Percentiles rank a stretch among this genome's conserved stretches.
These are phyloP conservation scores for Tuber borchii DNA, from an alignment of 495 filamentous ascomycete species.

Conservation along the genomic window DNA sequence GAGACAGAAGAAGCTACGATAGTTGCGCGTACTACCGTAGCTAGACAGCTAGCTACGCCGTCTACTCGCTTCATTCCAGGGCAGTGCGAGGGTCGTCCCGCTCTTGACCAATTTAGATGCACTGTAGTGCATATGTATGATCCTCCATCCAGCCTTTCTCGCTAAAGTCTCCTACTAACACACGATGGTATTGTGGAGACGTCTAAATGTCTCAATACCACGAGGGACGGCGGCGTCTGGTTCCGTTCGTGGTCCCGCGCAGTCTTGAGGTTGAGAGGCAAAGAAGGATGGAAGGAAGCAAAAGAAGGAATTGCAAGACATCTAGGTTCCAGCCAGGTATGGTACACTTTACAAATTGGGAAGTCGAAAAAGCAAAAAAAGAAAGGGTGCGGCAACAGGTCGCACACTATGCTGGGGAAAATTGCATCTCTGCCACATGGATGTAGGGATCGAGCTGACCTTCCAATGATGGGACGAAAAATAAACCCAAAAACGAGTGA, in stretches of 20 bases:
- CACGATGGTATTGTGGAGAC: background rate
- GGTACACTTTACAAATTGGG: background rate
- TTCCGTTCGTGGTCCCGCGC: background rate
- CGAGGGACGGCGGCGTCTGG: background rate
- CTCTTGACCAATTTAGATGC: background rate
- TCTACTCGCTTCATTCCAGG: background rate
- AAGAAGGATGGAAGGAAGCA: slow-evolving; percentile 3
- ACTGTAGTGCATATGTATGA: background rate
- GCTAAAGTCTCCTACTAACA: background rate
- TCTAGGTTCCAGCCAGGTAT: background rate
- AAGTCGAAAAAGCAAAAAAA: background rate
- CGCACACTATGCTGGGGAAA: background rate
- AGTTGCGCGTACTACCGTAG: background rate
- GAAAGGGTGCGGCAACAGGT: background rate
- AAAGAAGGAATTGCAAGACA: background rate
- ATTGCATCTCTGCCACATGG: background rate
- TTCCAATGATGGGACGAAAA: background rate
- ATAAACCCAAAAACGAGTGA: background rate
- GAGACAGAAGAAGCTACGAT: background rate
- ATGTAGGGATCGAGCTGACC: background rate
- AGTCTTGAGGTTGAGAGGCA: background rate
- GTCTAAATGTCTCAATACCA: slow-evolving; percentile 3
- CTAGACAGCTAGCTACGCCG: background rate
- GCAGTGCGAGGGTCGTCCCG: background rate
- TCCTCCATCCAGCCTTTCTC: background rate